Evolutionary conservation across 495 filamentous ascomycete genomes (phyloP).

Genomic region (Penicillium salamii): DNA sequence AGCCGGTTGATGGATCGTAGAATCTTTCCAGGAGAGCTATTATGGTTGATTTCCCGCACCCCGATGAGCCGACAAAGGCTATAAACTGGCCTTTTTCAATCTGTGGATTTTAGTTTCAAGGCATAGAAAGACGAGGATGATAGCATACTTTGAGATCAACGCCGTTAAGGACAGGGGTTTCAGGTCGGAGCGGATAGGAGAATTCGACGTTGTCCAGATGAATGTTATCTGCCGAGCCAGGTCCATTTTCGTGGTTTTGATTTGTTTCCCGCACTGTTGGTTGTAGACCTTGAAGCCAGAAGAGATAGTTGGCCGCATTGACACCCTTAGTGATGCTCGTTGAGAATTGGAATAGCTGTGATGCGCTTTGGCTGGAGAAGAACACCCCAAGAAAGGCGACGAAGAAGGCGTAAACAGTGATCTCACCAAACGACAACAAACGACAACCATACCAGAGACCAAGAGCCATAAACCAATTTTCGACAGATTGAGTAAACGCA

Average conservation of each 20-base stretch:
- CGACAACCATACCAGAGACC: constrained; percentile 48
- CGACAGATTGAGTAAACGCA: constrained; percentile 24
- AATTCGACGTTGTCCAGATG: constrained; percentile 56
- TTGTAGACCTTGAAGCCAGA: constrained; percentile 40
- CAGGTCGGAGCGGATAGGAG: constrained; percentile 45
- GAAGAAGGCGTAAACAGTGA: constrained; percentile 47
- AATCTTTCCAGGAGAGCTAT: constrained; percentile 55
- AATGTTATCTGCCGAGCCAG: constrained; percentile 23
- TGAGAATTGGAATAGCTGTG: constrained; percentile 40
- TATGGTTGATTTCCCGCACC: constrained; percentile 56
- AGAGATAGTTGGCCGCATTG: constrained; percentile 42
- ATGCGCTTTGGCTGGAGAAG: constrained; percentile 48
- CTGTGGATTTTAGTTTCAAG: not conserved
- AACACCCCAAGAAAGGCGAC: constrained; percentile 53
- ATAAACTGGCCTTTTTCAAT: constrained; percentile 36
- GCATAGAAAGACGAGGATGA: not conserved
- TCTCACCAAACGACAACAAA: constrained; percentile 34
- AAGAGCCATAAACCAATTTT: constrained; percentile 48
- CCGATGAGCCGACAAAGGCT: constrained; percentile 55
- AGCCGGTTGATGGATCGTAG: constrained; percentile 41
- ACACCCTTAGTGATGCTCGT: constrained; percentile 43
- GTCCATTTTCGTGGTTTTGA: constrained; percentile 25
- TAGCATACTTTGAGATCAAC: constrained; percentile 9
- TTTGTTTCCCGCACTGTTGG: constrained; percentile 34
- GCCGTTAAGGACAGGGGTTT: constrained; percentile 8